Base-by-base conservation (phyloP, 805 yeast species). In the Huiozyma naganishii region DNA sequence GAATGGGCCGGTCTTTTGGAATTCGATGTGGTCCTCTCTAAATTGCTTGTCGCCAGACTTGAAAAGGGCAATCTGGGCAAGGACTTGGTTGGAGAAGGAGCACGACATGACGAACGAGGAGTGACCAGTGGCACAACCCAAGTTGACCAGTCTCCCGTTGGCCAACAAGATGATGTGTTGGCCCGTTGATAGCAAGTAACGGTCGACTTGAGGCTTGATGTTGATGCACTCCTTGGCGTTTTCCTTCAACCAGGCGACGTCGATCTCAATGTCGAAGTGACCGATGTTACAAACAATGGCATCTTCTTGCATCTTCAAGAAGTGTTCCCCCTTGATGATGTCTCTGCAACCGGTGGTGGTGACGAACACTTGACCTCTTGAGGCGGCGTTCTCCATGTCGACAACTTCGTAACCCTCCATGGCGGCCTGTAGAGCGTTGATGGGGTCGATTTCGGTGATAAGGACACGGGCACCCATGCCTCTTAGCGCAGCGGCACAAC, bases 271-370 rank as follows among this genome's bases (percentile, higher is more conserved):
- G 73, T 90, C 98, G 61, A 90, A 90, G 76, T 90, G 98, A 70
- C 98, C 98, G 73, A 90, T 90, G 94, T 90, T 90, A 76, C 96
- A 92, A 53, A 90, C 98, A 69, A 90, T 92, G 61, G 98, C 97
- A 68, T 90, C 98, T 73, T 90, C 95, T 72, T 97, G 97, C 98
- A 90, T 92, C 59, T 70, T 72, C 58, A 73, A 73, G 70, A 90
- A 90, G 76, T 89, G 95, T 59, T 73, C 74, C 64, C 85, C 84
- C 55, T 83, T 82, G 75, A 90, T 88, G 69, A 90, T 90, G 71
- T 90, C 98, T 74, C 97, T 87, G 77, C 97, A 88, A 67, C 98
- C 98, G 55, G 98, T 90, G 70, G 98, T 92, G 69, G 98, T 90
- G 66, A 90, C 98, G 58, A 90, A 92, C 71, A 90, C 84, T 77